Percentiles rank a stretch among this genome's conserved stretches.
These are phyloP conservation scores for Candida methanosorbosa DNA, from an alignment of 805 yeast species.

Conservation along the genomic window DNA sequence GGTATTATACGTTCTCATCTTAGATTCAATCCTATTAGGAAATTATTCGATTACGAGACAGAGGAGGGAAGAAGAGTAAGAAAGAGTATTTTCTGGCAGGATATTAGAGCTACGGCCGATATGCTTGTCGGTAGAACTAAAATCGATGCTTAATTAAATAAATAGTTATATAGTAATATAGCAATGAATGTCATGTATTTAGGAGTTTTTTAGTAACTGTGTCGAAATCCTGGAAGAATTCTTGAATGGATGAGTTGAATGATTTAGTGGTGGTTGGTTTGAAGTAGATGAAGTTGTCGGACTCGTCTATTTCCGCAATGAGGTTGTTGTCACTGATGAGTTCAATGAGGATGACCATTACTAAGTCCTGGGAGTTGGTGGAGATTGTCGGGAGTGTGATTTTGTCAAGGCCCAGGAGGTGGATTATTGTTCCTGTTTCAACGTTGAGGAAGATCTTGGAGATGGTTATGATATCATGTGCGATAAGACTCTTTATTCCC, in stretches of 20 bases:
- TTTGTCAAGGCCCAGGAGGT: too few species aligned
- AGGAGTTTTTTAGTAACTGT: not conserved
- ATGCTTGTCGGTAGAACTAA: constrained; percentile 67
- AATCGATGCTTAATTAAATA: constrained; percentile 3
- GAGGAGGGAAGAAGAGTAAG: constrained; percentile 79
- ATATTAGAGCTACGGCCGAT: constrained; percentile 70
- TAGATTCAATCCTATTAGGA: constrained; percentile 63
- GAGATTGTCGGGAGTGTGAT: too few species aligned
- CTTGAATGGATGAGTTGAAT: constrained; percentile 6
- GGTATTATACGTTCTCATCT: constrained; percentile 78
- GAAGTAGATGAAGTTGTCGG: too few species aligned
- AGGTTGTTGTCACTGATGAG: too few species aligned
- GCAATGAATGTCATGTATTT: too few species aligned
- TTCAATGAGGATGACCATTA: too few species aligned
- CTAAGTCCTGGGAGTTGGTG: too few species aligned
- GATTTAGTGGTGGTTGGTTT: too few species aligned
- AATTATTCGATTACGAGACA: constrained; percentile 81
- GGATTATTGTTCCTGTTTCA: too few species aligned
- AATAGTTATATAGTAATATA: too few species aligned
- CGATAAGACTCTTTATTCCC: constrained; percentile 2
- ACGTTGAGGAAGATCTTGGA: constrained; percentile 14
- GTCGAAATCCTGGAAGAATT: constrained; percentile 1
- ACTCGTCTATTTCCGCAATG: too few species aligned
- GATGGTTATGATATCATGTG: constrained; percentile 12
- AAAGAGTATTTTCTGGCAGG: constrained; percentile 77